These are phyloP conservation scores for Gossypioides kirkii DNA, from an alignment of 345 rosid species.

Conservation along the genomic window DNA sequence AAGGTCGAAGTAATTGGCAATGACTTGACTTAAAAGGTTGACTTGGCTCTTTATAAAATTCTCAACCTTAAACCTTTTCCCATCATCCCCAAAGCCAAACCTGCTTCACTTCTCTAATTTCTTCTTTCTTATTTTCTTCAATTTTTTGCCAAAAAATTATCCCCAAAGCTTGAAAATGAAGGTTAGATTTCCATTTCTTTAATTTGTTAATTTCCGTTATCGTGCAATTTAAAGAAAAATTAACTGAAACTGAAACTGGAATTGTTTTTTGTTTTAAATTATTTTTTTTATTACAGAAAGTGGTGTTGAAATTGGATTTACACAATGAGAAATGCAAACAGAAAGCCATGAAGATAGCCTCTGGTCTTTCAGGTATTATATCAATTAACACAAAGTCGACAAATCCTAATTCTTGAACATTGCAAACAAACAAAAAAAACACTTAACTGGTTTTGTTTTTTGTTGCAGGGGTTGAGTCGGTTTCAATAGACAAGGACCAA, in stretches of 20 bases:
- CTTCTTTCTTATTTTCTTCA: background rate
- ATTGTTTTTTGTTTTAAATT: background rate
- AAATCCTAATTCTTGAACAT: background rate
- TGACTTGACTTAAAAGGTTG: too few species aligned
- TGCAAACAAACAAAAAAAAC: background rate
- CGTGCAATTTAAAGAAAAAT: too few species aligned
- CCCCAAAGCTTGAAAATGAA: background rate
- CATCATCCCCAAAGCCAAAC: too few species aligned
- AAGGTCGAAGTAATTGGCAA: too few species aligned
- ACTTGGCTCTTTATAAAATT: too few species aligned
- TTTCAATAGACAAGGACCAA: slow-evolving; percentile 51
- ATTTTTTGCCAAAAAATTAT: background rate
- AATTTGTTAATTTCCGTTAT: too few species aligned
- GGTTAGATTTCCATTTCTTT: background rate
- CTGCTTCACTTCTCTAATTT: too few species aligned
- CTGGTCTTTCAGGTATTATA: slow-evolving; percentile 42
- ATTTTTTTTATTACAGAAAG: slow-evolving; percentile 32
- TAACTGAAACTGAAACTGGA: background rate
- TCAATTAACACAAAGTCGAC: background rate
- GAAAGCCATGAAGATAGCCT: slow-evolving; percentile 50
- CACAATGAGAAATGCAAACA: slow-evolving; percentile 35
- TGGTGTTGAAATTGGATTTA: slow-evolving; percentile 39
- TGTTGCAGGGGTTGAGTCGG: slow-evolving; percentile 45
- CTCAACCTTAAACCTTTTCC: too few species aligned
- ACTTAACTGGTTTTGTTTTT: background rate